Percentiles rank a stretch among this genome's conserved stretches.
phyloP scores from a whole-genome alignment of 129 eudicot species.

The Saposhnikovia divaricata region DNA sequence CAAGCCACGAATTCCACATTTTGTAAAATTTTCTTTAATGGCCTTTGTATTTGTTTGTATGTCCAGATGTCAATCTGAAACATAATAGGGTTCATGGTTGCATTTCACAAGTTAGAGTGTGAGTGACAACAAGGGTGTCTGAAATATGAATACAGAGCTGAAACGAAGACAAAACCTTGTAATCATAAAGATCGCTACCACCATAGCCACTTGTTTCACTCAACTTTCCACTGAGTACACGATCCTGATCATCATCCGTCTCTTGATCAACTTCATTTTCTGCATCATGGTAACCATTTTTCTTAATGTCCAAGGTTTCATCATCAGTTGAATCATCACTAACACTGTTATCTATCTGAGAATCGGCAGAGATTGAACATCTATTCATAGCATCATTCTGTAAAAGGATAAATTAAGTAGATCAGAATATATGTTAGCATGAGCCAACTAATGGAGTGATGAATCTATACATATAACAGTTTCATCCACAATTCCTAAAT shows the following conservation, averaged over 20 bases:
- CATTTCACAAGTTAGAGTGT: neutral
- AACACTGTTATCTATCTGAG: conserved; percentile 63
- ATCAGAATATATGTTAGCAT: neutral
- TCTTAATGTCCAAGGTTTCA: conserved; percentile 51
- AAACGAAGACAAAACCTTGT: conserved; percentile 49
- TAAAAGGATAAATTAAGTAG: conserved; percentile 13
- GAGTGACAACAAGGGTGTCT: neutral
- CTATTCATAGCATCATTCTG: conserved; percentile 73
- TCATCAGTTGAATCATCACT: conserved; percentile 80
- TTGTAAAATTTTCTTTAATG: neutral
- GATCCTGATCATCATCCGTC: conserved; percentile 62
- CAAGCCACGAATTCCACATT: too few relatives aligned
- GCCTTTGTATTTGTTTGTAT: neutral
- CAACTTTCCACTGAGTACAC: conserved; percentile 82
- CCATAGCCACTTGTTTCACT: conserved; percentile 93
- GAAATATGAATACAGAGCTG: neutral
- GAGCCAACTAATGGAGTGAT: neutral
- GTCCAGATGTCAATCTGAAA: neutral
- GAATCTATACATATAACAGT: neutral
- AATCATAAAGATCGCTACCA: conserved; percentile 87
- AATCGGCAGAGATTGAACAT: conserved; percentile 88
- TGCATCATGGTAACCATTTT: conserved; percentile 80
- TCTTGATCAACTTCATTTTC: conserved; percentile 84
- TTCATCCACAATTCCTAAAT: neutral
- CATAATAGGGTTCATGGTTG: neutral